phyloP scores from a whole-genome alignment of 139 green algal genomes.

The Picochlorum costavermella region DNA sequence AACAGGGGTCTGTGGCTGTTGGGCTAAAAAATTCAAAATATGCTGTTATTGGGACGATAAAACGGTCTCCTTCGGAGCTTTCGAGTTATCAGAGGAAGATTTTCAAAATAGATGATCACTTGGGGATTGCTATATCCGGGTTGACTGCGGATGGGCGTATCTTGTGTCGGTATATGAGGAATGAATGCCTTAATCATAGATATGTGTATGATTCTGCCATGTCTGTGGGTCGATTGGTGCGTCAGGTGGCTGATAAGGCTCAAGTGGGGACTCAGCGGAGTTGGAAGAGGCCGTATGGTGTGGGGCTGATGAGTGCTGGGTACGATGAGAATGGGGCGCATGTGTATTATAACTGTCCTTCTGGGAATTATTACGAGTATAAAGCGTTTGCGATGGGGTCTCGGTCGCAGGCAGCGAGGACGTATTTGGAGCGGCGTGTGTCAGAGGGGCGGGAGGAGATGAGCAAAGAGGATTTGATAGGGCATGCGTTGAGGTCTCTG shows the following conservation, averaged over 20 bases:
- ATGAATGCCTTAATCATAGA: slow-evolving; percentile 92
- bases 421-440: slow-evolving; percentile 87
- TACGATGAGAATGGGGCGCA: slow-evolving; percentile 55
- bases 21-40: slow-evolving; percentile 82
- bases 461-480: slow-evolving; percentile 75
- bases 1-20: slow-evolving; percentile 90
- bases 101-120: slow-evolving; percentile 97
- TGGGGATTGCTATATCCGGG: slow-evolving; percentile 91
- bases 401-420: slow-evolving; percentile 90
- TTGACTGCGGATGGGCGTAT: slow-evolving; percentile 90
- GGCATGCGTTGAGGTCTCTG: slow-evolving; percentile 66
- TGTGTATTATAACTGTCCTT: slow-evolving; percentile 90
- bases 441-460: slow-evolving; percentile 68
- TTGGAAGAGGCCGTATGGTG: slow-evolving; percentile 90
- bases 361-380: slow-evolving; percentile 96
- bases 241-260: slow-evolving; percentile 85
- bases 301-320: slow-evolving; percentile 86
- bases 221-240: slow-evolving; percentile 76
- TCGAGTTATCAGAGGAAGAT: slow-evolving; percentile 85
- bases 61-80: slow-evolving; percentile 80
- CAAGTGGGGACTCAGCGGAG: slow-evolving; percentile 85
- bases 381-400: slow-evolving; percentile 91
- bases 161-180: slow-evolving; percentile 91
- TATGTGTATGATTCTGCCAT: slow-evolving; percentile 87
- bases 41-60: slow-evolving; percentile 86